Evolutionary conservation across 768 basidiomycete genomes (phyloP), one percentile per base, ranked within the genome.

Genomic region (Collybia mongolica): DNA sequence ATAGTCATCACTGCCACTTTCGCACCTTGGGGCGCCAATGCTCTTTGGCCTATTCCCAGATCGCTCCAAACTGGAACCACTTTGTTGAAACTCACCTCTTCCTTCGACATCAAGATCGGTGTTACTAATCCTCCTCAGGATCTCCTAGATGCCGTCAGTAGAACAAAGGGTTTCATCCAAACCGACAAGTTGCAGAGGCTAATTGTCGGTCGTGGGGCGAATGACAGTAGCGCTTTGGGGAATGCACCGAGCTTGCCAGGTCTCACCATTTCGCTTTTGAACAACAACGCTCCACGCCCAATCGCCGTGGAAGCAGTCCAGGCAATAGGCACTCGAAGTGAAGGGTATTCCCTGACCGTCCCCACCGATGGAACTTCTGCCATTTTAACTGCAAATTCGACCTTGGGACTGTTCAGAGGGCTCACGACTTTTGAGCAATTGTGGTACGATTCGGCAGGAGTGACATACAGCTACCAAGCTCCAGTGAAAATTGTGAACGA

Each of bases 351-450:
- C 2, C 67, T 91, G 26, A 66, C 54, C 17, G 67, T 90, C 14
- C 83, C 84, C 0, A 55, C 62, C 17, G 73, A 81, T 56, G 84
- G 84, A 14, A 68, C 71, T 0, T 59, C 66, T n/a, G 87, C 84
- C 12, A 72, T 62, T 0, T 63, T 91, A 39, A 71, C 64, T 0
- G 85, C 88, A 6, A 82, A 79, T 54, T 81, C 84, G 42, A 80
- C 83, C 0, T 65, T 90, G 38, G 89, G 89, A 0, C 64, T 90
- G 18, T 76, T 83, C 48, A 70, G 89, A 47, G 90, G 89, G 2
- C 65, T 92, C 52, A 84, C 85, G n/a, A 91, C 88, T 0, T 92
- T 93, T 64, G 71, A 73, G 24, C 85, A 86, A 60, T 67, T 90
- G 29, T 86, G 83, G 74, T 90, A 86, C 58, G 68, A 77, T 51